Percentiles rank a stretch among this genome's conserved stretches.
Conservation (phyloP, 1,139 yeast species). For the Arxiozyma bovina region DNA sequence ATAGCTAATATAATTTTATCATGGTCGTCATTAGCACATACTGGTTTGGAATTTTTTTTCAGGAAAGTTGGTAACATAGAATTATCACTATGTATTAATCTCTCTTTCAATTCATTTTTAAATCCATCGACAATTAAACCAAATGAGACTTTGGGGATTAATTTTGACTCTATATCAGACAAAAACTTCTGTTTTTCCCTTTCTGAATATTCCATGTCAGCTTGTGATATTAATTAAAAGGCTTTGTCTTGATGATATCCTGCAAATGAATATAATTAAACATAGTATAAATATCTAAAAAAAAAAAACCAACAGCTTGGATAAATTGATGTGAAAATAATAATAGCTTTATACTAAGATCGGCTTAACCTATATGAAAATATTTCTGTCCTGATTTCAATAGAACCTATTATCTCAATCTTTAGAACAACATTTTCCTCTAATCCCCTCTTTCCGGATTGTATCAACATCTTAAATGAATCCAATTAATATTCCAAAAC, state of each 20-base stretch:
- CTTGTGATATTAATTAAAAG: no score
- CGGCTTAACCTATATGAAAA: no score
- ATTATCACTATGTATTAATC: background rate
- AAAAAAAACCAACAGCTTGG: no score
- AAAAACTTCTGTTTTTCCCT: background rate
- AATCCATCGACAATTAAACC: slow-evolving; percentile 3
- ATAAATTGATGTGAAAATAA: no score
- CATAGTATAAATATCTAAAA: background rate
- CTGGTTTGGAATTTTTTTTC: background rate
- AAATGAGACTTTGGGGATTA: slow-evolving; percentile 13
- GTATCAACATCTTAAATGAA: background rate
- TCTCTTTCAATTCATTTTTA: background rate
- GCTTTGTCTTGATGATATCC: background rate
- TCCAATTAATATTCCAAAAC: background rate
- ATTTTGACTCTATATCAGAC: slow-evolving; percentile 7
- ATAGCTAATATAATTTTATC: slow-evolving; percentile 10
- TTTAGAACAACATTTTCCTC: background rate
- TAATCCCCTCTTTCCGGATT: background rate
- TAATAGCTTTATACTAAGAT: no score
- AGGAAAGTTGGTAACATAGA: background rate
- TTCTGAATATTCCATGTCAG: background rate
- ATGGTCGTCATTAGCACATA: background rate
- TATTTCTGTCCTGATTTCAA: no score
- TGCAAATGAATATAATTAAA: no score
- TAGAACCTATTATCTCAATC: no score